A percentile compares a stretch with the other conserved stretches of the same genome.
phyloP scores from a whole-genome alignment of 164 flowering plant species.

The Platanus orientalis region DNA sequence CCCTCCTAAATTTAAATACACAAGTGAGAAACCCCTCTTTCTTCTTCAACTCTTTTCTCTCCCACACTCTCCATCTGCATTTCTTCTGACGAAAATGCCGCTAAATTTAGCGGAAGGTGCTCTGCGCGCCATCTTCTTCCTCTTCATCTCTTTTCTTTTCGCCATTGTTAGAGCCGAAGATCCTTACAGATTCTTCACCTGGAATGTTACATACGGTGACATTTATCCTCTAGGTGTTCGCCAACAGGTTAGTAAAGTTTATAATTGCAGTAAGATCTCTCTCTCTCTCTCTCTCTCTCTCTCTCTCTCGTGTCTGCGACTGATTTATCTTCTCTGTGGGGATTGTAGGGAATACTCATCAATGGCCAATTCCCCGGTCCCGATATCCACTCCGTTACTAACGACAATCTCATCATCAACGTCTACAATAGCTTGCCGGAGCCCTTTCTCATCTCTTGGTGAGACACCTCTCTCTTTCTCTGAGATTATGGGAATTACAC shows the following conservation, averaged over 20 bases:
- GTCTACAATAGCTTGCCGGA: constrained; percentile 59
- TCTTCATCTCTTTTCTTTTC: not conserved
- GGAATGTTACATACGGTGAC: constrained; percentile 59
- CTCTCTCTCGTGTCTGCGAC: too few species aligned
- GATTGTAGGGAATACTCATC: constrained; percentile 76
- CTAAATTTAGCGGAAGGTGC: not conserved
- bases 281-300: not conserved
- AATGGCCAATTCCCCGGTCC: constrained; percentile 90
- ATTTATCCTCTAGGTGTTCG: constrained; percentile 57
- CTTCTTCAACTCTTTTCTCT: not conserved
- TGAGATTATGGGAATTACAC: too few species aligned
- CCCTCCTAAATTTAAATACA: not conserved
- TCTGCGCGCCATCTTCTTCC: not conserved
- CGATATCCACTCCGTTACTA: constrained; percentile 59
- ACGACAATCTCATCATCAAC: constrained; percentile 70
- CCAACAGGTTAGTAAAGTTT: constrained; percentile 43
- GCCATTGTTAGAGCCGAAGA: constrained; percentile 31
- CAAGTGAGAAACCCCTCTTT: not conserved
- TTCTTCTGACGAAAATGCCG: not conserved
- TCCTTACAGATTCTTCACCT: constrained; percentile 53
- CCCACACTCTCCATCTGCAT: not conserved
- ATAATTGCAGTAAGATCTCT: not conserved
- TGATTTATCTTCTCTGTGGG: too few species aligned
- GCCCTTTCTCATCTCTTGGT: constrained; percentile 86
- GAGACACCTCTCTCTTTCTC: constrained; percentile 4